Evolutionary conservation across 1,284 basidiomycete genomes (phyloP), one percentile per base, ranked within the genome.

Genomic region (Anthracocystis walkeri): DNA sequence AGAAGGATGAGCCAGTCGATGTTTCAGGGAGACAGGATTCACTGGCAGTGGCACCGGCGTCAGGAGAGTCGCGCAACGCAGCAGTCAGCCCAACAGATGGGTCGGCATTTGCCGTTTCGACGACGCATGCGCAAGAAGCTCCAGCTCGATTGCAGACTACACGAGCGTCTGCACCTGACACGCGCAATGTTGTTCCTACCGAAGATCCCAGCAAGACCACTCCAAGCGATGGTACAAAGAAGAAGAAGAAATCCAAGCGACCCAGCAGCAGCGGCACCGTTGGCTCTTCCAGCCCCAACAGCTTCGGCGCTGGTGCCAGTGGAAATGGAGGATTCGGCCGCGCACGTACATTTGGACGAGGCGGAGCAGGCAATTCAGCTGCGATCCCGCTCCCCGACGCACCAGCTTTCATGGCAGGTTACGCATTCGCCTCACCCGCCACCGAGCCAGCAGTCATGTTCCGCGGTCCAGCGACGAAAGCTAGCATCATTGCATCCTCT

Each of bases 61-160:
- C 31, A 42, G 12, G 33, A 8, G 49, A 55, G n/a, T n/a, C 21
- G 45, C 52, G 38, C 20, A 11, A 41, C 18, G 45, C 25, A 6
- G 45, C 33, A 2, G 21, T 38, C 21, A 35, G 44, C 23, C 33
- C 44, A 16, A 11, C 21, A 12, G 27, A 25, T 33, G 44, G 45
- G 1, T 49, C 56, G 23, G 65, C 59, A 1, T 64, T 61, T 29
- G 66, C 62, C 4, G 55, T 69, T 16, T 25, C 58, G 1, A 63
- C 58, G 12, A 61, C 56, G 14, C 66, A 51, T 12, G 64, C 60
- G 10, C 66, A 77, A 29, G 70, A 77, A 33, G 75, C 75, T 8
- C 75, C 75, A 1, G 70, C 70, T 0, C n/a, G 75, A 10, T 25
- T 76, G 10, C 74, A 76, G 42, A 71, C 67, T 1, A 71, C 68